These are phyloP conservation scores for Condylostoma magnum DNA, from an alignment of 169 alveolate genomes.

Conservation along the genomic window DNA sequence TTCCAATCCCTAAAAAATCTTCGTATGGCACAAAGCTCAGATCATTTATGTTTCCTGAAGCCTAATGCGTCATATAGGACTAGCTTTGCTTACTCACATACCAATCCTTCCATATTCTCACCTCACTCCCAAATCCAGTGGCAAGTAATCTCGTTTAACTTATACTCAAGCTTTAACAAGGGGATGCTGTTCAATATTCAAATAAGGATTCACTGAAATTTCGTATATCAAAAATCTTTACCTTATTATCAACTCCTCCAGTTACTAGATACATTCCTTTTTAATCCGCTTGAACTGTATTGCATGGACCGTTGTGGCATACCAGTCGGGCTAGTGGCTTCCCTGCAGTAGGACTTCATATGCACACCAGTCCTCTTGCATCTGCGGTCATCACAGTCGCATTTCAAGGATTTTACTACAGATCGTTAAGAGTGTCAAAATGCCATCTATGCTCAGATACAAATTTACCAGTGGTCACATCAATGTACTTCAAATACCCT, in stretches of 20 bases:
- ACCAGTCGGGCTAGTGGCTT: constrained; percentile 77
- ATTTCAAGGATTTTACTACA: constrained; percentile 86
- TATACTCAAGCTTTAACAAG: constrained; percentile 58
- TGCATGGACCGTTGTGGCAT: constrained; percentile 80
- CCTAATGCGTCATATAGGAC: constrained; percentile 86
- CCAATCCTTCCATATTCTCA: constrained; percentile 88
- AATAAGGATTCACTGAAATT: constrained; percentile 65
- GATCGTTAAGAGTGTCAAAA: constrained; percentile 86
- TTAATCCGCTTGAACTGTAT: constrained; percentile 51
- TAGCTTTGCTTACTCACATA: constrained; percentile 65
- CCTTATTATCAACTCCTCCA: constrained; percentile 62
- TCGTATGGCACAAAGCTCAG: constrained; percentile 90
- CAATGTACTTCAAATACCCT: constrained; percentile 93
- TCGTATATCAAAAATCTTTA: constrained; percentile 93
- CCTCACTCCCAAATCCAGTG: constrained; percentile 68
- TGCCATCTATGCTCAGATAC: constrained; percentile 89
- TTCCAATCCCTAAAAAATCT: constrained; percentile 93
- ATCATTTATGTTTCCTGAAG: constrained; percentile 59
- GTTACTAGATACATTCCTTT: constrained; percentile 77
- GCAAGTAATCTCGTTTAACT: constrained; percentile 86
- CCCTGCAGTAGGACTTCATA: constrained; percentile 95
- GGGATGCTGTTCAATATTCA: constrained; percentile 60
- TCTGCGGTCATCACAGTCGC: constrained; percentile 93
- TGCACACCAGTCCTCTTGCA: constrained; percentile 89
- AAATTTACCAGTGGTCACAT: constrained; percentile 90